Percentiles rank a stretch among this genome's conserved stretches.
Evolutionary conservation across 495 filamentous ascomycete species (phyloP).

Genomic region (Penicillium flavigenum): DNA sequence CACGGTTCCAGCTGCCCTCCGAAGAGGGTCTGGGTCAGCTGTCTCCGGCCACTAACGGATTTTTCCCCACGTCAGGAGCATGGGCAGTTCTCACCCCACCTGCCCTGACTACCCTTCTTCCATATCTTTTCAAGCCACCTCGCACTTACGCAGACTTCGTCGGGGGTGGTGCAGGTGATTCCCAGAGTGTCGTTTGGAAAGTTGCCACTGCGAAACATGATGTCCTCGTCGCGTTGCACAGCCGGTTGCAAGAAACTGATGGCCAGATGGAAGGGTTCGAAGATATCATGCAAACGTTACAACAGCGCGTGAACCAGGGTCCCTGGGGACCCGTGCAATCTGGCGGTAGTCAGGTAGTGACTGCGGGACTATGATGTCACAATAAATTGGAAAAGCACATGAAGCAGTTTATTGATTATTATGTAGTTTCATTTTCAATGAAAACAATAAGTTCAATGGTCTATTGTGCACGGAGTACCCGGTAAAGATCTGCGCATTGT

Average conservation of each 20-base stretch:
- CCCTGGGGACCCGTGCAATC: constrained; percentile 41
- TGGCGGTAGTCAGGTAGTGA: constrained; percentile 34
- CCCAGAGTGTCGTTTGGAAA: constrained; percentile 58
- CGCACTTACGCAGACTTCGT: constrained; percentile 58
- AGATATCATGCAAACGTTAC: constrained; percentile 46
- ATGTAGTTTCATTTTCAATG: neutral
- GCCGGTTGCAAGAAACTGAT: constrained; percentile 31
- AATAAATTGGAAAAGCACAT: neutral
- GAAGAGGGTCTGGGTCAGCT: constrained; percentile 39
- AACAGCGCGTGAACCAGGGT: constrained; percentile 46
- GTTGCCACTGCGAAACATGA: constrained; percentile 61
- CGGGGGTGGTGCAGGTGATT: constrained; percentile 56
- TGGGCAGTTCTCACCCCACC: constrained; percentile 55
- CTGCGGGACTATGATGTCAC: constrained; percentile 36
- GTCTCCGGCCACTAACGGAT: constrained; percentile 38
- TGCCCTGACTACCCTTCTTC: constrained; percentile 51
- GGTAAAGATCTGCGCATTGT: constrained; percentile 11
- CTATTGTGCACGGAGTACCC: neutral
- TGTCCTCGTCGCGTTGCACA: constrained; percentile 48
- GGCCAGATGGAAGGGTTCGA: constrained; percentile 38
- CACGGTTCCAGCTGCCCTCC: constrained; percentile 44
- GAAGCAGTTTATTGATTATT: neutral
- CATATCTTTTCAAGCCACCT: constrained; percentile 60
- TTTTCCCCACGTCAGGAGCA: constrained; percentile 47
- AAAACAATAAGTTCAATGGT: neutral